Percentiles rank a stretch among this genome's conserved stretches.
Conservation (phyloP, 441 rosid species). For the Flueggea neowawraea region DNA sequence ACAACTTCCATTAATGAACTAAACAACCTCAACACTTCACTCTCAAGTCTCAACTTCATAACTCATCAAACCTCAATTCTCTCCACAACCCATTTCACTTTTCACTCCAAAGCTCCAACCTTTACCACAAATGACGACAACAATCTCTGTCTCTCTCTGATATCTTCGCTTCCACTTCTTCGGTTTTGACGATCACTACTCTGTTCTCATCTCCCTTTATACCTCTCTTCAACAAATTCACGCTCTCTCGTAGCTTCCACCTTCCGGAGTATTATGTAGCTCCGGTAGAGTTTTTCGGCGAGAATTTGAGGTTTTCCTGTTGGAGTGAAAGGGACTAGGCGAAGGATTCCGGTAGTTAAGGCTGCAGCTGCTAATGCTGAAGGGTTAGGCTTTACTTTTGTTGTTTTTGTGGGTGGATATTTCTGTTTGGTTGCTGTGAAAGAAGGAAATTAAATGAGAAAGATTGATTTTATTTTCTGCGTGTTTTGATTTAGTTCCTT, state of each 20-base stretch:
- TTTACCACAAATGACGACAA: too few relatives aligned
- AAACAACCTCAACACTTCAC: background rate
- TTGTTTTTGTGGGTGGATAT: background rate
- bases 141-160: background rate
- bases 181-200: background rate
- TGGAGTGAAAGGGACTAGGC: constrained; percentile 21
- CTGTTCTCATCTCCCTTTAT: background rate
- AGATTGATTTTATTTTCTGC: background rate
- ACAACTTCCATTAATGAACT: background rate
- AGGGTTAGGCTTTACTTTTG: constrained; percentile 24
- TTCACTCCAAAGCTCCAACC: too few relatives aligned
- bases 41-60: background rate
- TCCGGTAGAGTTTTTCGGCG: constrained; percentile 12
- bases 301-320: constrained; percentile 16
- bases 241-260: background rate
- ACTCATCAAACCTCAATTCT: too few relatives aligned
- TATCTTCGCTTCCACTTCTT: constrained; percentile 14
- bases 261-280: constrained; percentile 18
- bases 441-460: background rate
- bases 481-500: background rate
- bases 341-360: constrained; percentile 18
- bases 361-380: constrained; percentile 48
- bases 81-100: too few relatives aligned
- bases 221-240: too few relatives aligned
- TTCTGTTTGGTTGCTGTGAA: constrained; percentile 15